Conservation (phyloP, 2,329 filamentous ascomycete species). For the Torrubiellomyces zombiae region DNA sequence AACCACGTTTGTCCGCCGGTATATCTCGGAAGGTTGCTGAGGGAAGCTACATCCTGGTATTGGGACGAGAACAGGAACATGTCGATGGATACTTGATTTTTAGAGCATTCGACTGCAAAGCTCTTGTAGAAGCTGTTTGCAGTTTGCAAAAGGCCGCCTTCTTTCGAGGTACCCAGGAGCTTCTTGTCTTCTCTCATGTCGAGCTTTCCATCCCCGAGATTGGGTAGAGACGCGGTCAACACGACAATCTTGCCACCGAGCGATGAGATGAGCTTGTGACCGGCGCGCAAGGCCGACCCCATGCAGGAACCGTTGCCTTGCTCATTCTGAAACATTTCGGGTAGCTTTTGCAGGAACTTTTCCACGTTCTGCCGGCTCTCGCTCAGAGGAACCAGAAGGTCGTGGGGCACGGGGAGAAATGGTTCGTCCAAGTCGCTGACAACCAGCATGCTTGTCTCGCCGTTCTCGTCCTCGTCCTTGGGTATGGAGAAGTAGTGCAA, state of each 20-base stretch:
- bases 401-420: slow-evolving; percentile 84
- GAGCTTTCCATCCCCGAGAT: slow-evolving; percentile 74
- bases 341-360: slow-evolving; percentile 75
- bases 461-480: slow-evolving; percentile 69
- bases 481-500: slow-evolving; percentile 94
- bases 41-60: slow-evolving; percentile 91
- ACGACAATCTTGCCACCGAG: slow-evolving; percentile 92
- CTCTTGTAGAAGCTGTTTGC: slow-evolving; percentile 97
- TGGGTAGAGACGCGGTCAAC: slow-evolving; percentile 76
- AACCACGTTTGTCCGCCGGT: slow-evolving; percentile 97
- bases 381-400: slow-evolving; percentile 74
- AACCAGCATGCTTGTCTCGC: slow-evolving; percentile 80
- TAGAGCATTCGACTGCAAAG: slow-evolving; percentile 96
- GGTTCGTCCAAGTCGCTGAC: slow-evolving; percentile 92
- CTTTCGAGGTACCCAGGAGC: slow-evolving; percentile 81
- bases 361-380: slow-evolving; percentile 88
- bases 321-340: slow-evolving; percentile 92
- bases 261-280: slow-evolving; percentile 87
- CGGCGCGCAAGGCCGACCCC: slow-evolving; percentile 81
- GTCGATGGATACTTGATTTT: slow-evolving; percentile 95
- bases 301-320: slow-evolving; percentile 83
- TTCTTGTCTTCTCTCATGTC: slow-evolving; percentile 96
- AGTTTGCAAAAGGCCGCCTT: slow-evolving; percentile 74
- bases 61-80: slow-evolving; percentile 96
- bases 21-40: slow-evolving; percentile 89